Base-by-base conservation (phyloP, 805 yeast genomes). In the Saturnispora kantuleensis region DNA sequence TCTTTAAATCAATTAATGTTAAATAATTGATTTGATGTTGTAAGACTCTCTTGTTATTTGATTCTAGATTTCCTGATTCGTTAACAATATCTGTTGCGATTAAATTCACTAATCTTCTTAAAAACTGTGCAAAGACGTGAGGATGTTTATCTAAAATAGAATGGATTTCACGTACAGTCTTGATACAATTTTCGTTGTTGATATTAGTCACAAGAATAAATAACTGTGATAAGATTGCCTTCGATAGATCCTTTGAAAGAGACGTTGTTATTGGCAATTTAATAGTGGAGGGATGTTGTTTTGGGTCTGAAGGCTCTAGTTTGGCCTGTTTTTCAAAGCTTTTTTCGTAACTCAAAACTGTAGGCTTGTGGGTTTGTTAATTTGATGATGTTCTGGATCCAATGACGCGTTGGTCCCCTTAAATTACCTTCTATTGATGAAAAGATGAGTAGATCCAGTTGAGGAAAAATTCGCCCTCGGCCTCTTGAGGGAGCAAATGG, bases 211-310 rank as follows among this genome's bases (percentile, higher is more conserved):
- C 62, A 40, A 79, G 61, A 40, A 79, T 66, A 15, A 74, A 67
- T 35, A 81, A 56, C 59, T 81, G 86, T 31, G 77, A 71, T 47
- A 70, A 56, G 38, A 71, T 60, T 42, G 74, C 66, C 47, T 49
- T 52, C 38, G 39, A 33, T 28, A 56, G 40, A 36, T 51, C 55
- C 39, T 44, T 45, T 15, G 52, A 29, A 29, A 52, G 31, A 10
- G 51, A 43, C 15, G 49, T 40, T 29, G 37, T 42, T 11, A 38
- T 31, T 16, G 41, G 34, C n/a, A 31, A 26, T 32, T 31, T 31
- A 31, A 13, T 31, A 31, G 15, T 31, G 26, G 26, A 21, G 26
- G 26, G 26, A 21, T 21, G 26, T 21, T 21, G 26, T 21, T 21
- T 21, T 21, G 26, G 26, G 26, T 21, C 26, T 21, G 26, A 21